Evolutionary conservation across 2,329 filamentous ascomycete species (phyloP), one percentile per base, ranked within the genome.

Genomic region (Lecanosticta acicola): DNA sequence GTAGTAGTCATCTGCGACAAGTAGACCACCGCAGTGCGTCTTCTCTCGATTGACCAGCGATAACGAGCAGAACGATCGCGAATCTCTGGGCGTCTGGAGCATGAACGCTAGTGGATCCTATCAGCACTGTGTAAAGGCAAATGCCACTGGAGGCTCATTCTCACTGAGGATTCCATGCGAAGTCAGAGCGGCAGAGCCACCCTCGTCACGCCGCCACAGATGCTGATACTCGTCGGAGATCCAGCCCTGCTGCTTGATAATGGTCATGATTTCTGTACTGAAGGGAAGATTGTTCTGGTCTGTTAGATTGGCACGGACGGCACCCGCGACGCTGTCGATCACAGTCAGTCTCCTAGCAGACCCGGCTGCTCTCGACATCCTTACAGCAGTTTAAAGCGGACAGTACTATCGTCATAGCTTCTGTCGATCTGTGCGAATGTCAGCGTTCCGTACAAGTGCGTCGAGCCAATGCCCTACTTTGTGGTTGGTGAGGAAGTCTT

Each of bases 391-490:
- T 65, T 65, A 51, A 65, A 63, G 2, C 59, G 58, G 29, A 63
- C 58, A 3, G 61, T 65, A 41, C 57, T 60, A 45, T 63, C 60
- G 48, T 65, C 62, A 43, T 65, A 65, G 48, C 61, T 63, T 45
- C 61, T 53, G 45, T 64, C 62, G 34, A 64, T 64, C 57, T 61
- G 32, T 7, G 16, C 13, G 17, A n/a, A 14, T 9, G 35, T 45
- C 36, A 45, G 36, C 3, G 18, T 19, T 29, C 3, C 4, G 8
- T 14, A n/a, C n/a, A n/a, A n/a, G 14, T 3, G 32, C 34, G 16
- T 26, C 13, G n/a, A 24, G 32, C 26, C 29, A 18, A 14, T n/a
- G 9, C 8, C 49, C 24, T 40, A 48, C 58, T 50, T 62, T 65
- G 46, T 65, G 62, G 35, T 64, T 60, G 14, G 51, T 46, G 14